These are phyloP conservation scores for Globisporangium okanoganense DNA, from an alignment of 352 stramenopile species.

Conservation along the genomic window DNA sequence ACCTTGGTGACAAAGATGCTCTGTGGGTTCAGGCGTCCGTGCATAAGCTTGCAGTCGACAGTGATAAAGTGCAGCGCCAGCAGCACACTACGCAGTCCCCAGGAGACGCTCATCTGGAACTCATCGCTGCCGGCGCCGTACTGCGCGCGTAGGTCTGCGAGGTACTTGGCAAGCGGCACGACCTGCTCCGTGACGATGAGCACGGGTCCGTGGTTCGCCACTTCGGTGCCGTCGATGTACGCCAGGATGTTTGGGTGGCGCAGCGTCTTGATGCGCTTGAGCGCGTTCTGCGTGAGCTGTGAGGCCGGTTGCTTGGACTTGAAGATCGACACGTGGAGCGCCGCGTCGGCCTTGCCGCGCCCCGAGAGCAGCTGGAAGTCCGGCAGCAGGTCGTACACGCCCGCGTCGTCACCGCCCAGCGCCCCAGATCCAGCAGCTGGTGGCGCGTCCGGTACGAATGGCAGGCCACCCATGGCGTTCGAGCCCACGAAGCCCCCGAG, in stretches of 20 bases:
- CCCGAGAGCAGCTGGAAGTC: constrained; percentile 87
- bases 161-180: constrained; percentile 85
- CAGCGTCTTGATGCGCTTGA: constrained; percentile 91
- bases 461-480: constrained; percentile 64
- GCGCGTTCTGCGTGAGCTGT: constrained; percentile 87
- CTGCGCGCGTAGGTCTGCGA: constrained; percentile 68
- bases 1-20: constrained; percentile 94
- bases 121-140: constrained; percentile 58
- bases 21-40: constrained; percentile 87
- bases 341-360: constrained; percentile 77
- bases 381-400: constrained; percentile 57
- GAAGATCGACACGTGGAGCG: constrained; percentile 88
- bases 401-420: constrained; percentile 21
- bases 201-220: constrained; percentile 81
- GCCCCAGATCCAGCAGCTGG: not conserved
- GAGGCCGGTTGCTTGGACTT: constrained; percentile 82
- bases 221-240: constrained; percentile 79
- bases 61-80: constrained; percentile 93
- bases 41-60: constrained; percentile 91
- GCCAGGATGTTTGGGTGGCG: constrained; percentile 93
- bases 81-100: constrained; percentile 92
- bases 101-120: constrained; percentile 87
- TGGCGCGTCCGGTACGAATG: constrained; percentile 50
- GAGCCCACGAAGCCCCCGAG: constrained; percentile 68
- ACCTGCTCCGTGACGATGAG: constrained; percentile 95